Conservation (phyloP, 2,329 filamentous ascomycete genomes). For the Penicillium palitans region DNA sequence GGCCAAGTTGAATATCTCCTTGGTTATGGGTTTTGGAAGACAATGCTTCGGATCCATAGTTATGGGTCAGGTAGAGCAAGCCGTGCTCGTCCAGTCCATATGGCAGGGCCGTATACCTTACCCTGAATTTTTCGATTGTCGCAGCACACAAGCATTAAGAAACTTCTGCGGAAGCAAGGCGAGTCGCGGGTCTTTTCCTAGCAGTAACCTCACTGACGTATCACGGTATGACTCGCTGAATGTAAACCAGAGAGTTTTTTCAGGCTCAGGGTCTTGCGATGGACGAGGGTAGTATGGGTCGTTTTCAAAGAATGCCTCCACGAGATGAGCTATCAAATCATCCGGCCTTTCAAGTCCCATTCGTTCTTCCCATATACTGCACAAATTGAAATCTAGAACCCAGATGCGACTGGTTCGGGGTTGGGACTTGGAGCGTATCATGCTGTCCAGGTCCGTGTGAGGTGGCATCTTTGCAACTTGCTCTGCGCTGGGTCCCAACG, state of each 20-base stretch:
- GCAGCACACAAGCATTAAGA: not conserved
- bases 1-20: too few species aligned
- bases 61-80: too few species aligned
- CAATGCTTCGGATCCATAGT: too few species aligned
- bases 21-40: too few species aligned
- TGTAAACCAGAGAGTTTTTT: constrained; percentile 1
- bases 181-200: not conserved
- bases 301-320: constrained; percentile 9
- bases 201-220: not conserved
- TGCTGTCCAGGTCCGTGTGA: constrained; percentile 2
- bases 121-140: not conserved
- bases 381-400: constrained; percentile 12
- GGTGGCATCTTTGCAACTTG: not conserved
- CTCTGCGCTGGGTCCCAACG: not conserved
- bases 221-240: constrained; percentile 1
- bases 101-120: too few species aligned
- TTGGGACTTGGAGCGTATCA: not conserved
- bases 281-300: constrained; percentile 14
- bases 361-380: constrained; percentile 4
- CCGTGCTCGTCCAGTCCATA: too few species aligned
- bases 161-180: not conserved
- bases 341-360: not conserved
- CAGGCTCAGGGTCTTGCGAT: not conserved
- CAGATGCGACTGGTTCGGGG: not conserved
- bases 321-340: constrained; percentile 7